Evolutionary conservation across 768 basidiomycete species (phyloP).

Genomic region (Amanita muscaria): DNA sequence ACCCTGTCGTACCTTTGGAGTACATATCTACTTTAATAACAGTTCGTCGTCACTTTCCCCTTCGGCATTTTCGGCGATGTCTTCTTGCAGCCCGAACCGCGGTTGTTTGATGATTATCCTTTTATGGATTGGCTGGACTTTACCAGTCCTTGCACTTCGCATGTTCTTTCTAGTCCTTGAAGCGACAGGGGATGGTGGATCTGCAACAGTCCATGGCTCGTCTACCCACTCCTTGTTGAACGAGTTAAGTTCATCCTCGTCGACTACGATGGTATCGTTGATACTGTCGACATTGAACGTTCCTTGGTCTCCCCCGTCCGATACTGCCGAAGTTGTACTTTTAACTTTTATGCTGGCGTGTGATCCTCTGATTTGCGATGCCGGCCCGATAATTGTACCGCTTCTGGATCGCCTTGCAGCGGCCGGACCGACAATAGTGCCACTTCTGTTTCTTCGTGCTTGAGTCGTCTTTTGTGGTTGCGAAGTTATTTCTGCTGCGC

Average conservation of each 20-base stretch:
- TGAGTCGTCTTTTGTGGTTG: slow-evolving; percentile 7
- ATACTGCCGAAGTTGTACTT: background rate
- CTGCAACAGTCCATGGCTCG: slow-evolving; percentile 13
- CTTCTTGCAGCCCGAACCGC: background rate
- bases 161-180: background rate
- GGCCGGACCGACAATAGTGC: slow-evolving; percentile 32
- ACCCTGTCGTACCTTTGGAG: too few relatives aligned
- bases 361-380: slow-evolving; percentile 8
- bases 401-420: slow-evolving; percentile 22
- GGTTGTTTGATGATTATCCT: background rate
- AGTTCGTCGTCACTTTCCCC: slow-evolving; percentile 19
- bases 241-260: slow-evolving; percentile 13
- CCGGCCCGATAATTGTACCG: slow-evolving; percentile 24
- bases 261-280: slow-evolving; percentile 6
- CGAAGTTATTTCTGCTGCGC: slow-evolving; percentile 25
- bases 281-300: slow-evolving; percentile 11
- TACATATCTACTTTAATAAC: slow-evolving; percentile 13
- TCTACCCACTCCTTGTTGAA: slow-evolving; percentile 25
- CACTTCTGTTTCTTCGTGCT: slow-evolving; percentile 38
- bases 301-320: background rate
- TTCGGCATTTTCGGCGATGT: slow-evolving; percentile 8
- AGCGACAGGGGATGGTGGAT: slow-evolving; percentile 3
- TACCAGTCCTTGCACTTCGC: slow-evolving; percentile 10
- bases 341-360: slow-evolving; percentile 3
- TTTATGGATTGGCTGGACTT: slow-evolving; percentile 8